These are phyloP conservation scores for Fraxinus angustifolia DNA, from an alignment of 305 asterid genomes.

Conservation along the genomic window DNA sequence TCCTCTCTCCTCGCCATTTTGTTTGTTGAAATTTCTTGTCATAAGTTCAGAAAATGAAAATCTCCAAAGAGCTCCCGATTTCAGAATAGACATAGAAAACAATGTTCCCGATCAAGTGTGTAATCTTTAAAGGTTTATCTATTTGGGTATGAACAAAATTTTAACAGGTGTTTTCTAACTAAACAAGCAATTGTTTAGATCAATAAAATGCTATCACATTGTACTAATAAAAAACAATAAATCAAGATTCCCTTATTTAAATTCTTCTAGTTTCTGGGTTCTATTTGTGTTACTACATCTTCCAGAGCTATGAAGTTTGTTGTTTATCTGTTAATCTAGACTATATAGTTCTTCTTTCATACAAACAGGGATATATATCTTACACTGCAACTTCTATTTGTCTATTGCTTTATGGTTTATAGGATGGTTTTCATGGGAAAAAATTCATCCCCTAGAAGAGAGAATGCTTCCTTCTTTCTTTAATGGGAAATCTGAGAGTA, in stretches of 20 bases:
- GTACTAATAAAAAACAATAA: background rate
- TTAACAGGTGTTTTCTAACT: background rate
- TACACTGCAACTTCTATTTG: conserved; percentile 2
- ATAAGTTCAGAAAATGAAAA: background rate
- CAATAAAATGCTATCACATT: background rate
- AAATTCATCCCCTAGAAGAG: conserved; percentile 82
- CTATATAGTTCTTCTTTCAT: background rate
- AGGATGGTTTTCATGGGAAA: conserved; percentile 99
- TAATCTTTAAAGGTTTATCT: background rate
- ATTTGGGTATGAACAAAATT: background rate
- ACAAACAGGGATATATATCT: background rate
- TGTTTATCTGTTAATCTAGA: background rate
- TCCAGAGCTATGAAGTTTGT: background rate
- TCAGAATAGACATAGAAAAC: background rate
- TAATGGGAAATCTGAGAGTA: conserved; percentile 67
- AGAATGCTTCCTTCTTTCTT: conserved; percentile 76
- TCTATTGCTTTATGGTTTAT: conserved; percentile 17
- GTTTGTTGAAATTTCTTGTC: background rate
- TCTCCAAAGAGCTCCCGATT: background rate
- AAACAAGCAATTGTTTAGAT: background rate
- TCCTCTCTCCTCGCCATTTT: background rate
- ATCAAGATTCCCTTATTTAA: background rate
- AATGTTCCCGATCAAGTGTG: background rate
- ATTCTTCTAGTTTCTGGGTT: background rate
- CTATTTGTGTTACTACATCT: background rate